Evolutionary conservation across 2,329 filamentous ascomycete genomes (phyloP).

Genomic region (Geoglossum cookeanum): DNA sequence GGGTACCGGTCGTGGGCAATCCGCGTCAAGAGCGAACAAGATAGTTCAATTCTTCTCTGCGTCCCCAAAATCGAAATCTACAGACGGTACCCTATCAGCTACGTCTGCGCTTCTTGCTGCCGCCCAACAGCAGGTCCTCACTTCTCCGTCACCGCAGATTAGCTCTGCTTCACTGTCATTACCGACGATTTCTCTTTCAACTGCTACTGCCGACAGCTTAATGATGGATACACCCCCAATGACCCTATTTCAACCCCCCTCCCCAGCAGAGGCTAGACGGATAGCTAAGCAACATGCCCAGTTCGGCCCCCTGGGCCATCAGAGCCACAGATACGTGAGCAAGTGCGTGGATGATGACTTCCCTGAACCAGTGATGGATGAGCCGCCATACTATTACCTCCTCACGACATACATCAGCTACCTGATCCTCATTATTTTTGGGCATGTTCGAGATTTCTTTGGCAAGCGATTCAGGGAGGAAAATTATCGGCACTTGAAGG

Average conservation of each 20-base stretch:
- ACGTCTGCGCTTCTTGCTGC: slow-evolving; percentile 47
- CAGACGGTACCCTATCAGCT: slow-evolving; percentile 29
- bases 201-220: slow-evolving; percentile 58
- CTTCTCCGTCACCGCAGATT: slow-evolving; percentile 41
- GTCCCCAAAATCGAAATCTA: slow-evolving; percentile 49
- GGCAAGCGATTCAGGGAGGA: slow-evolving; percentile 83
- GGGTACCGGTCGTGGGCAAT: slow-evolving; percentile 24
- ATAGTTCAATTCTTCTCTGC: slow-evolving; percentile 69
- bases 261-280: slow-evolving; percentile 60
- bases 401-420: slow-evolving; percentile 98
- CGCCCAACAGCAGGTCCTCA: slow-evolving; percentile 34
- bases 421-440: slow-evolving; percentile 83
- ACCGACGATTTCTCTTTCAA: slow-evolving; percentile 81
- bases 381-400: slow-evolving; percentile 91
- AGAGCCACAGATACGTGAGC: slow-evolving; percentile 75
- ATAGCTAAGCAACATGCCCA: slow-evolving; percentile 69
- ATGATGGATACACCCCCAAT: slow-evolving; percentile 54
- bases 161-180: slow-evolving; percentile 56
- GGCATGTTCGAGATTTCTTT: slow-evolving; percentile 92
- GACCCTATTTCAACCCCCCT: slow-evolving; percentile 74
- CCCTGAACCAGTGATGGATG: slow-evolving; percentile 71
- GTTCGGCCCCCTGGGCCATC: slow-evolving; percentile 68
- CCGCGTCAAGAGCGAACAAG: slow-evolving; percentile 47
- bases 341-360: slow-evolving; percentile 67
- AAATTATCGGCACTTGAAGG: slow-evolving; percentile 68